Evolutionary conservation across 1,139 yeast genomes (phyloP), one percentile per base, ranked within the genome.

Genomic region (Geotrichum aggregatum): DNA sequence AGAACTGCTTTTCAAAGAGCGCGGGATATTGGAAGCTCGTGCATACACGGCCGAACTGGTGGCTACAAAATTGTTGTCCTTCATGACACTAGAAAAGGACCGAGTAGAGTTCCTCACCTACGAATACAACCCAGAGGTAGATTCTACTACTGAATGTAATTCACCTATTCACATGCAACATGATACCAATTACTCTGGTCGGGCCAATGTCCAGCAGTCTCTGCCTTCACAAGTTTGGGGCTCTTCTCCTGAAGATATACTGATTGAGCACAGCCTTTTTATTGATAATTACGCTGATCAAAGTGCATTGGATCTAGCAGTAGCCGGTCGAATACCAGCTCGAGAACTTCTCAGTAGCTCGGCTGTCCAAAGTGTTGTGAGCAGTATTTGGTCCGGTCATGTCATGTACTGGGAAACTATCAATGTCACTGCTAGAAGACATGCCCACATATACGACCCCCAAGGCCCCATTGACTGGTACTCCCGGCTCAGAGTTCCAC

Each of bases 371-470:
- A 35, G 42, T 22, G 43, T 52, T 19, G 35, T 42, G 13, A 24
- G 13, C 18, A 48, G 66, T 10, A 63, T 67, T 14, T 67, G 71
- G 71, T 60, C 59, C 16, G 71, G 71, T 13, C 57, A 61, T 13
- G 65, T 67, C 44, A 68, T 67, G 45, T 66, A 64, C 43, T 67
- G 70, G 71, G 61, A 63, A 38, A 59, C 58, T 22, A 66, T 67
- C 35, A 58, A 61, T 22, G 55, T 60, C 1, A 57, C 57, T 22
- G 59, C 66, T 2, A 56, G 50, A 28, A 65, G 65, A 48, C 50
- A 52, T 13, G 63, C 69, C 3, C 58, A 56, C 26, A 51, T 59
- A 21, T 64, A 64, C 52, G 54, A 53, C 22, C 59, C 55, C 16
- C 44, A 8, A 6, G 44, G 39, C 21, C 50, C 34, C 35, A 51